Conservation (phyloP, 2,329 filamentous ascomycete species). For the Aaosphaeria arxii region DNA sequence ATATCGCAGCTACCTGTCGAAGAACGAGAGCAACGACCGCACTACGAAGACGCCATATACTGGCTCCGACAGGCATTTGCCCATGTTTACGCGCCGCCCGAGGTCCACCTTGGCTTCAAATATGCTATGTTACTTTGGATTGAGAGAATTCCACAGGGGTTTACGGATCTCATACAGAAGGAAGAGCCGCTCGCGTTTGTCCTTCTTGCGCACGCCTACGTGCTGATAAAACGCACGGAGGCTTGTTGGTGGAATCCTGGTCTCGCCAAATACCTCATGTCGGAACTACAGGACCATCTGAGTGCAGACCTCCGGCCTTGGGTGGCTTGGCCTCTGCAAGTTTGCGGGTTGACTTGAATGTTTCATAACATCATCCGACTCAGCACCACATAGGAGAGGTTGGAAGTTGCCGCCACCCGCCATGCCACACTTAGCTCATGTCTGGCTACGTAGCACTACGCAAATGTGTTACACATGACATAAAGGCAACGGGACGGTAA, state of each 20-base stretch:
- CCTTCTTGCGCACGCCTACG: slow-evolving; percentile 9
- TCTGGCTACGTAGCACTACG: too few species aligned
- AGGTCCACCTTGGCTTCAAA: slow-evolving; percentile 8
- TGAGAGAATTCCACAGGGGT: slow-evolving; percentile 8
- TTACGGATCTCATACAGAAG: slow-evolving; percentile 7
- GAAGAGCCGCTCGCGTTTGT: slow-evolving; percentile 10
- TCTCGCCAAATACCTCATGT: slow-evolving; percentile 9
- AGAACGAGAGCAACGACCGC: slow-evolving; percentile 4
- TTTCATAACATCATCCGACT: too few species aligned
- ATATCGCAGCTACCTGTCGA: slow-evolving; percentile 5
- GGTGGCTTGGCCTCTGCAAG: slow-evolving; percentile 15
- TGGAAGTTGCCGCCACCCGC: too few species aligned
- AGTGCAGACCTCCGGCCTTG: slow-evolving; percentile 7
- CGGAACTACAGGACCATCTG: slow-evolving; percentile 6
- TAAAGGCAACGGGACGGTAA: too few species aligned
- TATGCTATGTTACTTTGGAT: slow-evolving; percentile 13
- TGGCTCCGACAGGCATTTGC: slow-evolving; percentile 17
- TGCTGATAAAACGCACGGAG: slow-evolving; percentile 11
- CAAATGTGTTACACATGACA: too few species aligned
- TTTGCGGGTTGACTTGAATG: slow-evolving; percentile 5
- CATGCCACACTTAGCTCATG: too few species aligned
- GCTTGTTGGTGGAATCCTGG: slow-evolving; percentile 14
- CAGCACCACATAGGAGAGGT: too few species aligned
- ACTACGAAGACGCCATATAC: slow-evolving; percentile 9
- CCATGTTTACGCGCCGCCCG: slow-evolving; percentile 4